Conservation (phyloP, 1,139 yeast genomes). For the Candida glucosophila region DNA sequence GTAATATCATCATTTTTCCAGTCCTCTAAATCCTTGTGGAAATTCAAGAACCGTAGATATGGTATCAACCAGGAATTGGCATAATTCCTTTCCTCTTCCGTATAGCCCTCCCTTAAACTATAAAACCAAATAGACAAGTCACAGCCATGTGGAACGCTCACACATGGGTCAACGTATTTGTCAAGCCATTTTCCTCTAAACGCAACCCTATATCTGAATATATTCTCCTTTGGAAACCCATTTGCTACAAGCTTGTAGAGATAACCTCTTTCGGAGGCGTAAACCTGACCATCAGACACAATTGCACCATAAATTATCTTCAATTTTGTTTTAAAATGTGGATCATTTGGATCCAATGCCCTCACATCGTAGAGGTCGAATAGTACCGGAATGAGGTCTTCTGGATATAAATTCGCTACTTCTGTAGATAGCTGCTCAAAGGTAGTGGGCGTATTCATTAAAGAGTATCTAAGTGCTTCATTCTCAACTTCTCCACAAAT, state of each 20-base stretch:
- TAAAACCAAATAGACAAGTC: slow-evolving; percentile 5
- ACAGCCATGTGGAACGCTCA: slow-evolving; percentile 5
- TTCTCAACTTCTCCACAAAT: slow-evolving; percentile 28
- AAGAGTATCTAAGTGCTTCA: slow-evolving; percentile 21
- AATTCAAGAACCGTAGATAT: slow-evolving; percentile 2
- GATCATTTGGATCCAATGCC: background rate
- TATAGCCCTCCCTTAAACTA: slow-evolving; percentile 1
- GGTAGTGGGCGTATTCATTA: slow-evolving; percentile 20
- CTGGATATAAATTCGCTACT: slow-evolving; percentile 27
- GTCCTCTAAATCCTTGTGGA: slow-evolving; percentile 1
- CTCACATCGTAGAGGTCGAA: slow-evolving; percentile 7
- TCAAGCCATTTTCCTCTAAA: slow-evolving; percentile 1
- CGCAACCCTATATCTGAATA: slow-evolving; percentile 4
- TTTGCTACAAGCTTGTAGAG: slow-evolving; percentile 9
- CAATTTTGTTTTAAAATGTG: slow-evolving; percentile 1
- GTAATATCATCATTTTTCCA: slow-evolving; percentile 4
- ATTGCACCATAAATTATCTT: slow-evolving; percentile 18
- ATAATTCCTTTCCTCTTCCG: slow-evolving; percentile 2
- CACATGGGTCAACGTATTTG: background rate
- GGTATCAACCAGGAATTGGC: slow-evolving; percentile 3
- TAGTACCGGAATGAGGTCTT: slow-evolving; percentile 15
- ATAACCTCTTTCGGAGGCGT: slow-evolving; percentile 24
- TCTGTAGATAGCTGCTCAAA: slow-evolving; percentile 14
- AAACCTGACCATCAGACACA: slow-evolving; percentile 30
- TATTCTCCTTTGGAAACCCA: slow-evolving; percentile 3